These are phyloP conservation scores for Didymella glomerata DNA, from an alignment of 2,329 filamentous ascomycete genomes.

Conservation along the genomic window DNA sequence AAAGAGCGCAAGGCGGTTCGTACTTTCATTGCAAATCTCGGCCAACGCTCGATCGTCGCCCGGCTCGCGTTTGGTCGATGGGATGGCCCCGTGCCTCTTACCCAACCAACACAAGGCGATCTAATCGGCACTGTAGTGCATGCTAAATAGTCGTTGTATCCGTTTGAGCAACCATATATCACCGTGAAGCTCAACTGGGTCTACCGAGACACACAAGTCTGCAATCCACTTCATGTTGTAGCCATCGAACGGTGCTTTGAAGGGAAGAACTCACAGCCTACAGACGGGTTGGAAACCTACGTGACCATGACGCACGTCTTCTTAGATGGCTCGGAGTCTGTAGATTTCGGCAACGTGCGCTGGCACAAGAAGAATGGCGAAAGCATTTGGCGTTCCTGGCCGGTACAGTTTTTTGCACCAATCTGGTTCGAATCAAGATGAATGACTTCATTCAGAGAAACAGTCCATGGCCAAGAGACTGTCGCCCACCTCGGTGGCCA, in stretches of 20 bases:
- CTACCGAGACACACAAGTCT: not conserved
- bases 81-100: not conserved
- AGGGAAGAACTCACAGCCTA: not conserved
- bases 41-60: not conserved
- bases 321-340: slow-evolving; percentile 20
- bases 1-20: not conserved
- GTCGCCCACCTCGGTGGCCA: not conserved
- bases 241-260: not conserved
- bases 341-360: not conserved
- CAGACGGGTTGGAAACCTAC: not conserved
- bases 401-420: not conserved
- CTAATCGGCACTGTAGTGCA: not conserved
- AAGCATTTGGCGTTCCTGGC: not conserved
- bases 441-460: not conserved
- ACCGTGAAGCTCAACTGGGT: slow-evolving; percentile 8
- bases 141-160: not conserved
- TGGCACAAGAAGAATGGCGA: not conserved
- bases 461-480: not conserved
- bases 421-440: not conserved
- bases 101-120: not conserved
- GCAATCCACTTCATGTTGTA: not conserved
- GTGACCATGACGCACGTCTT: slow-evolving; percentile 20
- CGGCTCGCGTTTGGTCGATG: slow-evolving; percentile 3
- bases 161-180: not conserved
- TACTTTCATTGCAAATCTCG: not conserved